Evolutionary conservation across 2,329 filamentous ascomycete genomes (phyloP), one percentile per base, ranked within the genome.

Genomic region (Sporothrix protearum): DNA sequence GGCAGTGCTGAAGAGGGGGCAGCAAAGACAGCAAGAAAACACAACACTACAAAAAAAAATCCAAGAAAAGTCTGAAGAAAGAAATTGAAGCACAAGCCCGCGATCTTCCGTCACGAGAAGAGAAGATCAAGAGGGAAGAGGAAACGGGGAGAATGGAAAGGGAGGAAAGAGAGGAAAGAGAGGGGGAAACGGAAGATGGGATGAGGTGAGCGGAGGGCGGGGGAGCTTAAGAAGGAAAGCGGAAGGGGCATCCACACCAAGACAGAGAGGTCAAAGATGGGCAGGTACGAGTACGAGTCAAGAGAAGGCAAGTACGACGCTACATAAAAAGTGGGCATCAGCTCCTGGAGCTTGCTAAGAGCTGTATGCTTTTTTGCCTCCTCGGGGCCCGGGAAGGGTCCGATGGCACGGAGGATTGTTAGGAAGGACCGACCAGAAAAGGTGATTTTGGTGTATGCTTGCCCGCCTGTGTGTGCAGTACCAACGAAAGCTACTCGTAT

Each of bases 351-450:
- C 64, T 67, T 67, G 64, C 64, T 36, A 8, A 39, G 45, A 67
- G 45, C 19, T 67, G 64, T 45, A 67, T 47, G 45, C 64, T n/a
- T 67, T 51, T 45, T 67, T 67, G 63, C 63, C 63, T 66, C 63
- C 33, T 33, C 39, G 63, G 63, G 45, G 25, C 63, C 39, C 28
- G 30, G 47, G 14, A 53, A 53, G 14, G 45, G 28, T 45, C 42
- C 30, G 30, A 67, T 67, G 22, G 45, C 53, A 49, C 25, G 14
- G 49, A 53, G 49, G 25, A 53, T 25, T 28, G 25, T 12, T 10
- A 47, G 45, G 42, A 67, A 51, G 64, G 22, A 64, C 59, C 36
- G 59, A 36, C 47, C 47, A 22, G 10, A 45, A 22, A 22, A 5
- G 36, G n/a, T 22, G 28, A 0, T 42, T 61, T 63, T 63, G 16